Base-by-base conservation (phyloP, 176 grass and related monocot genomes). In the Phragmites australis region DNA sequence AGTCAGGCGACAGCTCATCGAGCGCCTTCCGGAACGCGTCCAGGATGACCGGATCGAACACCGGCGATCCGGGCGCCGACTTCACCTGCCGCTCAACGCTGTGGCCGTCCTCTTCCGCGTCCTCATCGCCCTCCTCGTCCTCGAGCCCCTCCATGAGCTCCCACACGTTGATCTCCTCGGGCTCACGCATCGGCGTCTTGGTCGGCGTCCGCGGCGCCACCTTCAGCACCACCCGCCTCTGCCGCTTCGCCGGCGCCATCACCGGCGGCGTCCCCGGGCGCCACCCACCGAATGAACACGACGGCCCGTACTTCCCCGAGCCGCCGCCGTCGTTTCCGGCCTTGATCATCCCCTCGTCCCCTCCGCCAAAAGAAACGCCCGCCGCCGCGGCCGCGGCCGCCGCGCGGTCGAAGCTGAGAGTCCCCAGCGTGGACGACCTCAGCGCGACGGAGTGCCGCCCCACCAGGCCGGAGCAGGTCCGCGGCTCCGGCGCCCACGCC, bases 61-160 rank as follows among this genome's bases (percentile, higher is more conserved):
- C 84, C 22, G 60, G 77, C 42, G 86, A 93, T n/a, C 55, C 62
- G 58, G 25, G 53, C 22, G 76, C 75, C 8, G 73, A 81, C 48
- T 1, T 9, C 18, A 40, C n/a, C 69, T 17, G 16, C 14, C n/a
- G 9, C 17, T 65, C 57, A 3, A 39, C 39, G 47, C 23, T n/a
- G 15, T 37, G 6, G 27, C 3, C 44, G 37, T 29, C 64, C 8
- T 49, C 68, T 17, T 6, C 31, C 3, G 17, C 63, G 2, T 68
- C 51, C 8, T 27, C 6, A 2, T 81, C 61, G 16, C 80, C 29
- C 0, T 75, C 77, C 7, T 83, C 84, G 6, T 69, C 37, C 18
- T 91, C 93, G 39, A 99, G 91, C 6, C 93, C 93, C 1, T 80
- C 70, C 97, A 99, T 99, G 79, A 99, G 93, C 85, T 99, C 97